These are phyloP conservation scores for Eutypella sp. DNA, from an alignment of 2,329 filamentous ascomycete genomes.

Conservation along the genomic window DNA sequence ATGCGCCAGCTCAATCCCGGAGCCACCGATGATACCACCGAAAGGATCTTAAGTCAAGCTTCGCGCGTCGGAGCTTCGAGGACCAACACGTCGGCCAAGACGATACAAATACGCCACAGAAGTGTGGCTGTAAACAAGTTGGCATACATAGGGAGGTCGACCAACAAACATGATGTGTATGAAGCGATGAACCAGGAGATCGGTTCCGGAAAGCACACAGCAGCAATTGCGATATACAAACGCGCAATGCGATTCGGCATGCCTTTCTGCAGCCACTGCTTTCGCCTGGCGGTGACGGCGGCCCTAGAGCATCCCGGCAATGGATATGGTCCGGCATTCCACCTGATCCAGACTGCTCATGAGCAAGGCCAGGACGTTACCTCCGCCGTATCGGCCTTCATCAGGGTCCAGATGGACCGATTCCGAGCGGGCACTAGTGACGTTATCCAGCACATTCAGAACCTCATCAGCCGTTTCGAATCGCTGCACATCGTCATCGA, in stretches of 20 bases:
- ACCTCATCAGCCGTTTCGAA: slow-evolving; percentile 22
- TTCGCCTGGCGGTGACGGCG: slow-evolving; percentile 44
- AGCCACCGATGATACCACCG: slow-evolving; percentile 34
- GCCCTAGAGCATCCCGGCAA: slow-evolving; percentile 29
- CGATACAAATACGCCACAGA: slow-evolving; percentile 1
- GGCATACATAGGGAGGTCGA: slow-evolving; percentile 19
- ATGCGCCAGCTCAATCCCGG: slow-evolving; percentile 27
- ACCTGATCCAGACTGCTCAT: slow-evolving; percentile 36
- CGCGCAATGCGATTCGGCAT: slow-evolving; percentile 29
- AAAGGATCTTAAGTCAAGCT: slow-evolving; percentile 32
- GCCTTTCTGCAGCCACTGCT: slow-evolving; percentile 33
- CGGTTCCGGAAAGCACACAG: slow-evolving; percentile 23
- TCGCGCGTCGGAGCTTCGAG: slow-evolving; percentile 12
- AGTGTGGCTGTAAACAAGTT: slow-evolving; percentile 15
- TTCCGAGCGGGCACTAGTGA: slow-evolving; percentile 16
- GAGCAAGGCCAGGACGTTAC: slow-evolving; percentile 37
- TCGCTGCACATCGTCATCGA: slow-evolving; percentile 18
- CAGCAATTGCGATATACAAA: slow-evolving; percentile 35
- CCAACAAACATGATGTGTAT: slow-evolving; percentile 28
- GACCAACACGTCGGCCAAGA: neutral
- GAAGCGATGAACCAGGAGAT: slow-evolving; percentile 38
- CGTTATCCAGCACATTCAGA: slow-evolving; percentile 20
- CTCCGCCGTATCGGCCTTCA: slow-evolving; percentile 24
- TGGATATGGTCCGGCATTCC: slow-evolving; percentile 28
- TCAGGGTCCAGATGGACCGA: slow-evolving; percentile 19